Conservation (phyloP, 2,329 filamentous ascomycete genomes). For the Diaporthe nobilis region DNA sequence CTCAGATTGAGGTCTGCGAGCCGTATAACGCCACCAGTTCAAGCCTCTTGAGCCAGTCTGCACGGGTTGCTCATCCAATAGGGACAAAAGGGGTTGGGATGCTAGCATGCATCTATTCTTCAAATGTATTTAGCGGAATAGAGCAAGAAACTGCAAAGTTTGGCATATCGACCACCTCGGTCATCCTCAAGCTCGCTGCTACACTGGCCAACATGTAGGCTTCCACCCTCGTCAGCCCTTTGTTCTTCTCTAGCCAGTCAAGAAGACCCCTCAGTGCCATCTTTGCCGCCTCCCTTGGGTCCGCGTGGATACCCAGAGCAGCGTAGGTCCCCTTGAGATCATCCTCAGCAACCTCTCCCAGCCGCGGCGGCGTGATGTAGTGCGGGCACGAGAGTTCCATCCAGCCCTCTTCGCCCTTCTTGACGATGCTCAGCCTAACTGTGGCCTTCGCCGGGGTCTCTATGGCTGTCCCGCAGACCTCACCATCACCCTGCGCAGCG, state of each 20-base stretch:
- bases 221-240: constrained; percentile 60
- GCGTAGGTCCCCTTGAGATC: constrained; percentile 66
- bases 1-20: background rate
- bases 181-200: constrained; percentile 64
- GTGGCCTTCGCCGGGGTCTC: constrained; percentile 66
- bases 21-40: background rate
- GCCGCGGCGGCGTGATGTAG: constrained; percentile 56
- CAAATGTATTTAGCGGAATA: constrained; percentile 64
- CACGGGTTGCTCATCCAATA: background rate
- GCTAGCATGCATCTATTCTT: constrained; percentile 34
- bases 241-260: constrained; percentile 62
- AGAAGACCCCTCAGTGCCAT: constrained; percentile 64
- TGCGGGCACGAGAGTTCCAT: constrained; percentile 59
- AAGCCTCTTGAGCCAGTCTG: background rate
- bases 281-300: constrained; percentile 62
- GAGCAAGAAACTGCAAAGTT: constrained; percentile 66
- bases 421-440: constrained; percentile 63
- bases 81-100: background rate
- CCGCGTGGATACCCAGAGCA: constrained; percentile 64
- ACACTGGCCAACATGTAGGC: constrained; percentile 68
- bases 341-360: constrained; percentile 55
- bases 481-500: constrained; percentile 67
- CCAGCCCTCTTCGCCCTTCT: constrained; percentile 52
- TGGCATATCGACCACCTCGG: constrained; percentile 68
- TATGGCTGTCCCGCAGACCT: constrained; percentile 69